Evolutionary conservation across 1,139 yeast species (phyloP), one percentile per base, ranked within the genome.

Genomic region (Pichia cactophila): DNA sequence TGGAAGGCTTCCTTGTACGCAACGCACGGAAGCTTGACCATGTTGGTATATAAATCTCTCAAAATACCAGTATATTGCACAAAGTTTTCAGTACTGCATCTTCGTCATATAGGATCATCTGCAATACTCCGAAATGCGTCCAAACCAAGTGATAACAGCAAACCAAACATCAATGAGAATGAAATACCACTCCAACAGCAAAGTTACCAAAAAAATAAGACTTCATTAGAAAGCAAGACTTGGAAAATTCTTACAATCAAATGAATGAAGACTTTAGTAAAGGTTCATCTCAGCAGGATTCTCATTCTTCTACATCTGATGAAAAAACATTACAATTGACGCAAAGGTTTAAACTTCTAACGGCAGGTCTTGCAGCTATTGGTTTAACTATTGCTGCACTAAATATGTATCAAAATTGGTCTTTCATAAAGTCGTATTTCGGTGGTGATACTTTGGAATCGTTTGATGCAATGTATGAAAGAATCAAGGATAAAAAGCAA

Each of bases 401-500:
- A 57, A 75, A 73, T 52, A 45, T 73, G 8, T 61, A 71, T 50
- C 69, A 70, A 64, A 70, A 78, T 56, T 73, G 72, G 60, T 69
- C 67, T 42, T 69, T 66, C 54, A 53, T 73, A 44, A 73, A 67
- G 54, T 59, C 64, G 43, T 64, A 64, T 46, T 60, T 63, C 33
- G 72, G 71, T 46, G 66, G 67, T 26, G 65, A 68, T 12, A 64
- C 59, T 37, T 41, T 61, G 33, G 58, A 60, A 40, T 52, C 58
- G 6, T 62, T 62, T 46, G 63, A 64, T 39, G 61, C 62, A 45
- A 55, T 54, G 43, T 58, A 59, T 43, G 59, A 61, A 23, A 49
- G 59, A 26, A 53, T 63, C 14, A 55, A 56, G 61, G 47, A 50
- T 33, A 56, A 54, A 43, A 57, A 61, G 43, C 51, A 50, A 37